Evolutionary conservation across 2,329 filamentous ascomycete species (phyloP).

Genomic region (Tympanopsis confertula): DNA sequence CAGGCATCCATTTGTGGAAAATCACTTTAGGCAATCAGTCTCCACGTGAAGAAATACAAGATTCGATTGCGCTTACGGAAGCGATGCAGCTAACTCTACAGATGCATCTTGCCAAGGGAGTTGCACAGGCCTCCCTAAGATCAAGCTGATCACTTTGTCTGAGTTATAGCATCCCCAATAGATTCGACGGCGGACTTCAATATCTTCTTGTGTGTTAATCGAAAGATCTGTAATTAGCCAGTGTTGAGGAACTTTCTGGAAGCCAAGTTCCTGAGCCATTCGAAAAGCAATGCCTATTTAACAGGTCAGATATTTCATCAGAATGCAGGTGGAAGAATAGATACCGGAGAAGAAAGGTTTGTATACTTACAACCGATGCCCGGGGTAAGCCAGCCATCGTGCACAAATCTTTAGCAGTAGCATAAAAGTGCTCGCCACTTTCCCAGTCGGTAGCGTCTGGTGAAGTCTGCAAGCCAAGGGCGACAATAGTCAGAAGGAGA

Average conservation of each 20-base stretch:
- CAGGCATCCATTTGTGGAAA: constrained; percentile 9
- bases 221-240: constrained; percentile 11
- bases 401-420: constrained; percentile 12
- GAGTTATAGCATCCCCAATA: constrained; percentile 16
- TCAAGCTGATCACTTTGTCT: constrained; percentile 10
- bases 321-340: constrained; percentile 13
- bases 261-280: constrained; percentile 15
- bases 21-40: constrained; percentile 8
- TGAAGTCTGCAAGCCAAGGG: constrained; percentile 9
- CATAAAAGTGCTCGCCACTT: constrained; percentile 8
- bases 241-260: constrained; percentile 11
- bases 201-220: constrained; percentile 8
- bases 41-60: constrained; percentile 5
- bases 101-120: constrained; percentile 5
- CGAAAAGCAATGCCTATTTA: constrained; percentile 16
- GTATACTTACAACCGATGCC: constrained; percentile 11
- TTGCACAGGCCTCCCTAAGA: constrained; percentile 5
- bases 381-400: constrained; percentile 10
- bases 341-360: constrained; percentile 13
- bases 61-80: constrained; percentile 2
- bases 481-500: constrained; percentile 11
- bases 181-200: constrained; percentile 14
- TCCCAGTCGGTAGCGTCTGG: constrained; percentile 4
- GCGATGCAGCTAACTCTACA: constrained; percentile 3
- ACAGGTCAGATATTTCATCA: constrained; percentile 14